These are phyloP conservation scores for Theileria equi DNA, from an alignment of 169 alveolate species.

Conservation along the genomic window DNA sequence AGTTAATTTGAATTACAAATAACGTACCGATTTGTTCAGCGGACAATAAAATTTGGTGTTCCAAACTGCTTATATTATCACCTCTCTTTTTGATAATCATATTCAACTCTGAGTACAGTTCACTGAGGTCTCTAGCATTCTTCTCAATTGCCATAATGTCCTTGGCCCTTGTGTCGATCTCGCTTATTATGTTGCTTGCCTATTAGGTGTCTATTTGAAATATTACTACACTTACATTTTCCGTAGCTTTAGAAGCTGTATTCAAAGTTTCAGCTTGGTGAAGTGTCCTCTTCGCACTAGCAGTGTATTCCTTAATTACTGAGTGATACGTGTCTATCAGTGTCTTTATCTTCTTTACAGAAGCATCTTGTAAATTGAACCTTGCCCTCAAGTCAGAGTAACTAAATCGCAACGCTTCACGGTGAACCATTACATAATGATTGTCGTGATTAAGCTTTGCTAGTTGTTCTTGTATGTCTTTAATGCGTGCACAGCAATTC, in stretches of 20 bases:
- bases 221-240: too few relatives aligned
- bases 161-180: slow-evolving; percentile 34
- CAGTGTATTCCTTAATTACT: slow-evolving; percentile 55
- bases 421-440: slow-evolving; percentile 42
- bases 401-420: slow-evolving; percentile 25
- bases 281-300: slow-evolving; percentile 30
- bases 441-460: slow-evolving; percentile 38
- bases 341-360: slow-evolving; percentile 56
- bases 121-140: slow-evolving; percentile 51
- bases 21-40: slow-evolving; percentile 49
- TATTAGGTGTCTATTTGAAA: too few relatives aligned
- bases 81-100: slow-evolving; percentile 55
- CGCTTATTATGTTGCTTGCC: slow-evolving; percentile 27
- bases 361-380: slow-evolving; percentile 59
- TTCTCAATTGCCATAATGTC: slow-evolving; percentile 33
- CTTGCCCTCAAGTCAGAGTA: slow-evolving; percentile 51
- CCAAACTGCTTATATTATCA: slow-evolving; percentile 54
- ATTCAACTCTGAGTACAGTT: slow-evolving; percentile 45
- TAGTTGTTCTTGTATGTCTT: slow-evolving; percentile 34
- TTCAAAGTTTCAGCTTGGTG: neutral
- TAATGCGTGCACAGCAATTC: slow-evolving; percentile 40
- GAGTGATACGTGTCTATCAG: slow-evolving; percentile 61
- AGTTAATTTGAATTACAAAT: neutral
- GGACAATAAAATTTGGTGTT: slow-evolving; percentile 54
- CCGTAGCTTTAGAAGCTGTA: neutral